phyloP scores from a whole-genome alignment of 192 early-diverging fungal species.

The Backusella morwellensis region DNA sequence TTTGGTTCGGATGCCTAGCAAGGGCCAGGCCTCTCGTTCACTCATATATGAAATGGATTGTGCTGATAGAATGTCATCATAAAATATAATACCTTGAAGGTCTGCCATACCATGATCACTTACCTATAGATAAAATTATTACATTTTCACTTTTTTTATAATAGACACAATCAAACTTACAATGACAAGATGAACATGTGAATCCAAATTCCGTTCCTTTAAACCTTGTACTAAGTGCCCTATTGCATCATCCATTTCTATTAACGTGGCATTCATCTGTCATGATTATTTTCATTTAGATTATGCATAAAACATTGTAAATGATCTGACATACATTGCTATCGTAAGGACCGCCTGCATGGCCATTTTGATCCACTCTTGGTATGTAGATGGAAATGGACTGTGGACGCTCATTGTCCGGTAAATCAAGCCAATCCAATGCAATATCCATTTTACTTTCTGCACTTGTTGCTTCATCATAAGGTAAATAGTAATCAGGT shows the following conservation, averaged over 20 bases:
- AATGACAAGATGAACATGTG: constrained; percentile 62
- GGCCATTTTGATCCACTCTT: constrained; percentile 79
- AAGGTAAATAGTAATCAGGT: constrained; percentile 70
- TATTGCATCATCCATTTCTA: constrained; percentile 57
- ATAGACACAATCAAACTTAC: constrained; percentile 2
- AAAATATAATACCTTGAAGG: constrained; percentile 57
- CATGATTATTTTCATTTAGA: background rate
- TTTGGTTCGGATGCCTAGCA: constrained; percentile 63
- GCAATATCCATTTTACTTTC: constrained; percentile 56
- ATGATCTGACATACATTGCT: constrained; percentile 35
- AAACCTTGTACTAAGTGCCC: constrained; percentile 58
- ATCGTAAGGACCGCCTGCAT: constrained; percentile 67
- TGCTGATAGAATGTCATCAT: constrained; percentile 57
- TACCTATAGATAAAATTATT: constrained; percentile 37
- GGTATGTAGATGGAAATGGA: constrained; percentile 78
- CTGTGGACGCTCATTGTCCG: constrained; percentile 64
- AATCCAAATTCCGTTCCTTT: constrained; percentile 51
- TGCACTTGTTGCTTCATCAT: constrained; percentile 41
- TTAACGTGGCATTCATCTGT: constrained; percentile 56
- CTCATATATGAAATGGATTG: constrained; percentile 39
- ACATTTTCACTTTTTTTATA: too few relatives aligned
- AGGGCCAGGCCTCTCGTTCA: constrained; percentile 58
- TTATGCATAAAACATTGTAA: too few relatives aligned
- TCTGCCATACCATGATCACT: constrained; percentile 92
- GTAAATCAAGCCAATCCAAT: constrained; percentile 77